phyloP scores from a whole-genome alignment of 192 early-diverging fungal genomes.

The Coemansia sp. region DNA sequence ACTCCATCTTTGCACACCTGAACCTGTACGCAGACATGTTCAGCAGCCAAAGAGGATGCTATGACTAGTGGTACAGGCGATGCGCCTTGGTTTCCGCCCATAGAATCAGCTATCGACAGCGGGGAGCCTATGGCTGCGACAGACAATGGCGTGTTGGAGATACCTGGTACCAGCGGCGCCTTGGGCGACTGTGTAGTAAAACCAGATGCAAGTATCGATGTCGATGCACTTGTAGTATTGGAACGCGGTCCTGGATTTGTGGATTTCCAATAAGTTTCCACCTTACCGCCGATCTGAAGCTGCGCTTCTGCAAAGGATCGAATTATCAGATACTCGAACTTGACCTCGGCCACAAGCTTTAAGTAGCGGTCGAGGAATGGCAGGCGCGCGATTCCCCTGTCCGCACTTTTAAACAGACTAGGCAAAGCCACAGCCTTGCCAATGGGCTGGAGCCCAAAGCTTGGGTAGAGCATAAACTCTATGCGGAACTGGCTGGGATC shows the following conservation, averaged over 20 bases:
- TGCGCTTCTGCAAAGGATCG: conserved; percentile 85
- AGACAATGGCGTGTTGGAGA: conserved; percentile 26
- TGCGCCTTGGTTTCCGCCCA: conserved; percentile 15
- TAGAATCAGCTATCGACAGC: conserved; percentile 28
- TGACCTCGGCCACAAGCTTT: conserved; percentile 86
- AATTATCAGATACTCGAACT: conserved; percentile 79
- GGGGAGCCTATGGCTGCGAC: conserved; percentile 36
- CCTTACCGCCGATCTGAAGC: conserved; percentile 91
- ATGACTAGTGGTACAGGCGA: conserved; percentile 29
- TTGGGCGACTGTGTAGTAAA: conserved; percentile 20
- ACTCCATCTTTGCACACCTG: conserved; percentile 87
- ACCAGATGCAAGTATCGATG: neutral
- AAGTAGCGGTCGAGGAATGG: conserved; percentile 92
- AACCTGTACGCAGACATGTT: conserved; percentile 87
- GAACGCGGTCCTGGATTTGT: conserved; percentile 66
- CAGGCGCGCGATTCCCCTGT: conserved; percentile 44
- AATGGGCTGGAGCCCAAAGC: conserved; percentile 93
- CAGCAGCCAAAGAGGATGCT: conserved; percentile 71
- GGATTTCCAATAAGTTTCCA: conserved; percentile 99
- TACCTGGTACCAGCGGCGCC: conserved; percentile 12
- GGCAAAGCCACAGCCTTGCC: conserved; percentile 83
- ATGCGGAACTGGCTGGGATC: conserved; percentile 72
- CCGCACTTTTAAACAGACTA: conserved; percentile 57
- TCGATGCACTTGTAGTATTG: conserved; percentile 1
- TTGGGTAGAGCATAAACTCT: conserved; percentile 96